A percentile compares a stretch with the other conserved stretches of the same genome.
Evolutionary conservation across 2,329 filamentous ascomycete species (phyloP).

Genomic region (Fusarium nygamai): DNA sequence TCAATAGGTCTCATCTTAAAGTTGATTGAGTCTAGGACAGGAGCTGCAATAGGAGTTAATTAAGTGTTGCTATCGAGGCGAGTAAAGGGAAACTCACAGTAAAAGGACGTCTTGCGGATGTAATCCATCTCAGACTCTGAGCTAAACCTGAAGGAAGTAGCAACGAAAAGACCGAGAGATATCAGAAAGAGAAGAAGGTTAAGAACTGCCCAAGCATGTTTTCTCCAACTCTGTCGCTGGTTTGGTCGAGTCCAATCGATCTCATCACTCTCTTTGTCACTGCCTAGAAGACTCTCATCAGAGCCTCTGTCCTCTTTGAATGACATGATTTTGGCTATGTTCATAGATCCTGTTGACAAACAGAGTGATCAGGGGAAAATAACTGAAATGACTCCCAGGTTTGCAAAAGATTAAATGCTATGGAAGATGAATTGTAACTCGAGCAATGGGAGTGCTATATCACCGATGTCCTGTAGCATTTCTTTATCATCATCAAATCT

Average conservation of each 20-base stretch:
- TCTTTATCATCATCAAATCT: background rate
- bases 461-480: background rate
- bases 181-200: background rate
- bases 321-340: background rate
- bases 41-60: background rate
- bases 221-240: background rate
- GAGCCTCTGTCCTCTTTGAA: background rate
- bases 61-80: accelerated
- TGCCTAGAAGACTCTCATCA: background rate
- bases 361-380: accelerated
- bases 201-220: accelerated
- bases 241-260: background rate
- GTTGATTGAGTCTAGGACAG: background rate
- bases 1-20: background rate
- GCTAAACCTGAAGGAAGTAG: background rate
- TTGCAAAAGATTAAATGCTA: background rate
- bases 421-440: no score
- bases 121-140: background rate
- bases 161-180: background rate
- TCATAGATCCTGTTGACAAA: accelerated
- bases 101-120: constrained; percentile 3
- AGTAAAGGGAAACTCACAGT: background rate
- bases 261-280: background rate
- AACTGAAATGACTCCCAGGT: no score
- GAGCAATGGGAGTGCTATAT: background rate